These are phyloP conservation scores for Alternaria sp. DNA, from an alignment of 2,329 filamentous ascomycete genomes.

Conservation along the genomic window DNA sequence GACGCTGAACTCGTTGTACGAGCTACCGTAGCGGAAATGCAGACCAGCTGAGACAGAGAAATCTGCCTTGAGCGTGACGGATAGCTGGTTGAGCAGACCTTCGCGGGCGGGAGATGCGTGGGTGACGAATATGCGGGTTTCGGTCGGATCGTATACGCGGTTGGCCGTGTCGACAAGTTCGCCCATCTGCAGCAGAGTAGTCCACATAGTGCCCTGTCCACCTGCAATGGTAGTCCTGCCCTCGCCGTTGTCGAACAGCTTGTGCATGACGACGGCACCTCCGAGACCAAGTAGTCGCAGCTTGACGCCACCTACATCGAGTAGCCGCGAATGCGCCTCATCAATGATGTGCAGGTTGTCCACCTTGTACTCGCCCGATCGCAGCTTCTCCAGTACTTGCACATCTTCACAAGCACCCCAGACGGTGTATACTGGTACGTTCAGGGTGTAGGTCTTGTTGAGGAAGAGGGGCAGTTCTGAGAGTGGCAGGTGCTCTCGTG, in stretches of 20 bases:
- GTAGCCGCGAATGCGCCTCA: conserved; percentile 92
- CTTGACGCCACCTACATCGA: conserved; percentile 96
- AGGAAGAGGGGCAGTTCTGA: conserved; percentile 92
- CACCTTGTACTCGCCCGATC: conserved; percentile 97
- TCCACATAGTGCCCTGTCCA: conserved; percentile 99
- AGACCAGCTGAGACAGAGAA: conserved; percentile 97
- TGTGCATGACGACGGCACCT: conserved; percentile 99
- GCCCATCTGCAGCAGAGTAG: conserved; percentile 95
- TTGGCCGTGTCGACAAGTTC: conserved; percentile 98
- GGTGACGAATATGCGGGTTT: conserved; percentile 95
- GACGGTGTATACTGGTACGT: conserved; percentile 97
- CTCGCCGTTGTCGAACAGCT: conserved; percentile 98
- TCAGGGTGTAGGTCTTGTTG: conserved; percentile 85
- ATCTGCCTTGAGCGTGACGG: conserved; percentile 95
- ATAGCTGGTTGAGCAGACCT: conserved; percentile 95
- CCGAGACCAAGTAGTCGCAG: conserved; percentile 91
- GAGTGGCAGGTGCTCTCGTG: conserved; percentile 81
- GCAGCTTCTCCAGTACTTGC: conserved; percentile 94
- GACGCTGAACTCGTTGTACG: conserved; percentile 99
- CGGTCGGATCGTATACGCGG: conserved; percentile 96
- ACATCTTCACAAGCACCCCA: conserved; percentile 99
- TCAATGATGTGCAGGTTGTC: conserved; percentile 98
- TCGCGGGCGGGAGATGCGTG: conserved; percentile 96
- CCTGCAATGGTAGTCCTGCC: conserved; percentile 97
- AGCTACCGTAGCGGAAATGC: conserved; percentile 98